Percentiles rank a stretch among this genome's conserved stretches.
These are phyloP conservation scores for Xylaria multiplex DNA, from an alignment of 2,329 filamentous ascomycete genomes.

Conservation along the genomic window DNA sequence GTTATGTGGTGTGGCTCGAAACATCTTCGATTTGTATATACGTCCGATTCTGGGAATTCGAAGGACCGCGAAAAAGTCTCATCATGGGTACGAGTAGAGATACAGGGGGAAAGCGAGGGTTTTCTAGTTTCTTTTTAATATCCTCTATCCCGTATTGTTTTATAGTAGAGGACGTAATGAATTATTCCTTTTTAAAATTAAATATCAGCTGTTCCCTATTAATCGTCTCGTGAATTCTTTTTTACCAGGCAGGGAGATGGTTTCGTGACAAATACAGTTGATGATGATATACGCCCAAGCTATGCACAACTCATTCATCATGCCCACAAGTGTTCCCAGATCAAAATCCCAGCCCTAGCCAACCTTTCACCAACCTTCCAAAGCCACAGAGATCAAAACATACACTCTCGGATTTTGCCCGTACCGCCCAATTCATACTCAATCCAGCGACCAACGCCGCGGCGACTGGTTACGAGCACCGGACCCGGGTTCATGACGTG, in stretches of 20 bases:
- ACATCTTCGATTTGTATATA: conserved; percentile 39
- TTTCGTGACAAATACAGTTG: background rate
- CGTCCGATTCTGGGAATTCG: conserved; percentile 34
- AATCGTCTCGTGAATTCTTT: background rate
- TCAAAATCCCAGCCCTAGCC: conserved; percentile 5
- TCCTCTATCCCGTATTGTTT: conserved; percentile 11
- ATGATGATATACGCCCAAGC: conserved; percentile 13
- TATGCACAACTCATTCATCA: conserved; percentile 19
- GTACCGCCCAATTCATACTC: conserved; percentile 80
- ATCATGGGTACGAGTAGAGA: conserved; percentile 9
- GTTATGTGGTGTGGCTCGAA: conserved; percentile 23
- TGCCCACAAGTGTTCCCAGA: conserved; percentile 13
- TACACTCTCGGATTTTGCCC: conserved; percentile 71
- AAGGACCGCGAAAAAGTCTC: conserved; percentile 29
- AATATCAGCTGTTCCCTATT: too few relatives aligned
- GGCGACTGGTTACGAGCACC: conserved; percentile 74
- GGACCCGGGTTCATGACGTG: conserved; percentile 93
- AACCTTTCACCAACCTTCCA: background rate
- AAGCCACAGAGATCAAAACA: conserved; percentile 55
- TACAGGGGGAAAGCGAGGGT: conserved; percentile 4
- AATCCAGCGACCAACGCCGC: conserved; percentile 80
- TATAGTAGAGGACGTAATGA: conserved; percentile 28
- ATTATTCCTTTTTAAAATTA: background rate
- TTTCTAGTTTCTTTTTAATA: conserved; percentile 30
- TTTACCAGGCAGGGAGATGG: background rate